Conservation (phyloP, 192 early-diverging fungal species). For the Linnemannia schmuckeri region DNA sequence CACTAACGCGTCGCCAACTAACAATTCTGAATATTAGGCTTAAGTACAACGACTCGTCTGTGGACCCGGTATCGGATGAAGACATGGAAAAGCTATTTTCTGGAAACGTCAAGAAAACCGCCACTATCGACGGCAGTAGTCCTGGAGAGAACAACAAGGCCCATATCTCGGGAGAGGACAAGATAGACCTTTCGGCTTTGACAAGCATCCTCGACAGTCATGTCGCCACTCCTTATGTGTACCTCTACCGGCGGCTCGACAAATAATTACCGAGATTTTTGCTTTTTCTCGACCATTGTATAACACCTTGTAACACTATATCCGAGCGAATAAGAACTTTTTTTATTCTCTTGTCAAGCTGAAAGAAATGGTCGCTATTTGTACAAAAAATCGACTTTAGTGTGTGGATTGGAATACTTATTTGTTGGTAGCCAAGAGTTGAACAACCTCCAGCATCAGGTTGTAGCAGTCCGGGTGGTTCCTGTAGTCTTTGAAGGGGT, state of each 20-base stretch:
- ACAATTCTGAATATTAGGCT: constrained; percentile 14
- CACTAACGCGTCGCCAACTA: background rate
- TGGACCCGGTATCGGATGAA: constrained; percentile 33
- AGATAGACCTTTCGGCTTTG: background rate
- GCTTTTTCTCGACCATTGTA: background rate
- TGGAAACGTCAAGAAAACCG: constrained; percentile 18
- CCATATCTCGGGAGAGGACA: background rate
- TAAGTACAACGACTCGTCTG: constrained; percentile 43
- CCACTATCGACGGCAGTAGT: background rate
- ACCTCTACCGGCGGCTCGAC: constrained; percentile 40
- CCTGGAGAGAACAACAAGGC: background rate
- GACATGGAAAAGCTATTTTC: constrained; percentile 38
- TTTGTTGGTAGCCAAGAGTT: background rate
- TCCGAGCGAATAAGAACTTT: background rate
- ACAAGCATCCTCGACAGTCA: constrained; percentile 15
- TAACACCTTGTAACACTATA: background rate
- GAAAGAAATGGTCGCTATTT: background rate
- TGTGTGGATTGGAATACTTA: background rate
- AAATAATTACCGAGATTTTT: background rate
- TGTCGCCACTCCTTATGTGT: constrained; percentile 44
- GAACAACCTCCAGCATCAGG: background rate
- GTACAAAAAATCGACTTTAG: background rate
- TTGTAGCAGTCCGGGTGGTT: background rate
- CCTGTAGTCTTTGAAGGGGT: constrained; percentile 1
- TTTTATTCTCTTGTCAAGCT: background rate